Evolutionary conservation across 2,329 filamentous ascomycete species (phyloP), one percentile per base, ranked within the genome.

Genomic region (Lecanosticta acicola): DNA sequence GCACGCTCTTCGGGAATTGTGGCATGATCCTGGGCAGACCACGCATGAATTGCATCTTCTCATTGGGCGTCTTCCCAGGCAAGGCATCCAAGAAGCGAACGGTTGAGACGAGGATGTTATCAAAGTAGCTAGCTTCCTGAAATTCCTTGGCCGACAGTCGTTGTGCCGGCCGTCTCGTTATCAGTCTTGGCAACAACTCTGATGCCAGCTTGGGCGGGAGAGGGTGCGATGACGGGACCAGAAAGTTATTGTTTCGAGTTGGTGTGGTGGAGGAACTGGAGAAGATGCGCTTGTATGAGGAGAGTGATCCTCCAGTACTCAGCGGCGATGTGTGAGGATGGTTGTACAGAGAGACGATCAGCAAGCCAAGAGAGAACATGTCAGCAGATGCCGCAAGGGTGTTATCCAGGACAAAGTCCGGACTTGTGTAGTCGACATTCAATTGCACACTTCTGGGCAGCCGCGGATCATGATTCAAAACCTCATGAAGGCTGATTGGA

Each of bases 101-200:
- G 0, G 93, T 96, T 0, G 90, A 95, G 17, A 98, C 88, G 3
- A 98, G 75, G 37, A 97, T 87, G 60, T 97, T 98, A 68, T 98
- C 89, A 64, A 98, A 98, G 64, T 94, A 98, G 55, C 87, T 83
- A 60, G 89, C 94, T 66, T 96, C 81, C 63, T 98, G 93, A 57
- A 98, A 97, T 59, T 95, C 91, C 43, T 80, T 81, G 3, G 91
- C 89, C 19, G 83, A 89, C 71, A 97, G 79, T 36, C 93, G 80
- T 63, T 94, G 87, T 2, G 89, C 88, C 2, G 93, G 88, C 45
- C 89, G 76, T 52, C 93, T 78, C 0, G 91, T 93, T 46, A 98
- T 90, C 36, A 98, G 77, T 19, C 85, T 78, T 2, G 93, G 89
- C 3, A 98, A 71, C 0, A 97, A 85, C 51, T 85, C 79, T 14